Evolutionary conservation across 148 eudicot species (phyloP).

Genomic region (Rheum nobile): DNA sequence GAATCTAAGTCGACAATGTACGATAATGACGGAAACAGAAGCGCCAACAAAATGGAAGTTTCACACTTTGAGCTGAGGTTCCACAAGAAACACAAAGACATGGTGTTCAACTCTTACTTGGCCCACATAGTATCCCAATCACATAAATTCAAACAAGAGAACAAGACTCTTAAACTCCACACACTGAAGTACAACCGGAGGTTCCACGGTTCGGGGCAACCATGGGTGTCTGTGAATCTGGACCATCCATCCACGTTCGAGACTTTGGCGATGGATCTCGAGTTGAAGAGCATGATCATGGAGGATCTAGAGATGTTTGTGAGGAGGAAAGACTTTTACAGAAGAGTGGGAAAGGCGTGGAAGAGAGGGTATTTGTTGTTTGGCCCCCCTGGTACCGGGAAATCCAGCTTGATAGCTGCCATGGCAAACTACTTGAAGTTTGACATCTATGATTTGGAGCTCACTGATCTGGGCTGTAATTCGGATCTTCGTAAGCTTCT

Average conservation of each 20-base stretch:
- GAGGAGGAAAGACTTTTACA: slow-evolving; percentile 14
- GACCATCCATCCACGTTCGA: slow-evolving; percentile 7
- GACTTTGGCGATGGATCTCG: slow-evolving; percentile 2
- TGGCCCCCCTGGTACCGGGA: slow-evolving; percentile 18
- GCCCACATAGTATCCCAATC: slow-evolving; percentile 14
- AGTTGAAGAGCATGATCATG: background rate
- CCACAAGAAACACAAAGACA: slow-evolving; percentile 14
- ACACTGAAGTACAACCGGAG: background rate
- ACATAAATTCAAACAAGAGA: slow-evolving; percentile 10
- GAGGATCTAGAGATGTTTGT: slow-evolving; percentile 1
- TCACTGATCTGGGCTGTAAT: slow-evolving; percentile 13
- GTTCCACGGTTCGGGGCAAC: background rate
- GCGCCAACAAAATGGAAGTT: background rate
- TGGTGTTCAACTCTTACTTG: slow-evolving; percentile 20
- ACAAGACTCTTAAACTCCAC: slow-evolving; percentile 20
- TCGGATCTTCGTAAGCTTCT: slow-evolving; percentile 23
- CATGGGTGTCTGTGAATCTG: background rate
- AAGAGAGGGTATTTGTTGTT: slow-evolving; percentile 9
- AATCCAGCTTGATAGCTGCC: slow-evolving; percentile 23
- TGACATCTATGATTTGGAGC: slow-evolving; percentile 31
- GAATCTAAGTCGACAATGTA: background rate
- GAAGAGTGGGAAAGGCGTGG: slow-evolving; percentile 6
- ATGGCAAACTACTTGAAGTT: slow-evolving; percentile 20
- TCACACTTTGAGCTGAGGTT: slow-evolving; percentile 14
- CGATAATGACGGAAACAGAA: background rate